Evolutionary conservation across 2,329 filamentous ascomycete species (phyloP).

Genomic region (Colletotrichum horii): DNA sequence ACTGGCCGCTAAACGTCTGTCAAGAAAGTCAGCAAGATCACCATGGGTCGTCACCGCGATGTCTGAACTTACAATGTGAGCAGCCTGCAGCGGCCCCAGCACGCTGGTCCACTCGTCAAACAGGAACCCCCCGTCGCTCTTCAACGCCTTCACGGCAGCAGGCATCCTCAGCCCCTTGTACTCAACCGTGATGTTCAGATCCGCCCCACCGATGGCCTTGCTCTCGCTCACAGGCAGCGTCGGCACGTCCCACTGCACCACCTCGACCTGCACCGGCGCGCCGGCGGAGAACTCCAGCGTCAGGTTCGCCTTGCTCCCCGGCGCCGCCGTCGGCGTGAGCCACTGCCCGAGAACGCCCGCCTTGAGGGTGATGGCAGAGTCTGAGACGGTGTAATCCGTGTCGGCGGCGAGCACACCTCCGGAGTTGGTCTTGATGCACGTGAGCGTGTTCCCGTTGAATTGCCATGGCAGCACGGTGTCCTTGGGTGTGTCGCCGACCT

Average conservation of each 20-base stretch:
- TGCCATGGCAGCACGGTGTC: conserved; percentile 52
- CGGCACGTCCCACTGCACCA: conserved; percentile 59
- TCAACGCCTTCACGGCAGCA: conserved; percentile 56
- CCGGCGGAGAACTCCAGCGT: conserved; percentile 59
- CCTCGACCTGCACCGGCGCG: conserved; percentile 47
- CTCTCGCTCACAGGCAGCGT: conserved; percentile 29
- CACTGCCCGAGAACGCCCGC: conserved; percentile 50
- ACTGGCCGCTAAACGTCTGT: conserved; percentile 54
- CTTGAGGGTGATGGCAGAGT: conserved; percentile 50
- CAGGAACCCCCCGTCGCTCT: conserved; percentile 52
- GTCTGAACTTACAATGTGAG: conserved; percentile 35
- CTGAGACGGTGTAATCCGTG: conserved; percentile 53
- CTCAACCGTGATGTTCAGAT: conserved; percentile 54
- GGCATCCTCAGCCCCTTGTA: conserved; percentile 56
- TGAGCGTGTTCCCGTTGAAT: conserved; percentile 59
- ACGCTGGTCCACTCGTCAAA: conserved; percentile 63
- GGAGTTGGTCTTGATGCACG: conserved; percentile 34
- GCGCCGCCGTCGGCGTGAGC: conserved; percentile 41
- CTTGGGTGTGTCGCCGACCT: conserved; percentile 45
- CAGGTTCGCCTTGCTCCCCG: conserved; percentile 54
- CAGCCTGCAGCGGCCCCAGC: conserved; percentile 56
- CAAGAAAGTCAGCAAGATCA: not conserved
- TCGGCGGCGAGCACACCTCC: conserved; percentile 35
- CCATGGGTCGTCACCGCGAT: too few relatives aligned
- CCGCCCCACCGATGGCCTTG: conserved; percentile 27